Conservation (phyloP, 1,139 yeast species). For the Zygosaccharomyces pseudobailii region DNA sequence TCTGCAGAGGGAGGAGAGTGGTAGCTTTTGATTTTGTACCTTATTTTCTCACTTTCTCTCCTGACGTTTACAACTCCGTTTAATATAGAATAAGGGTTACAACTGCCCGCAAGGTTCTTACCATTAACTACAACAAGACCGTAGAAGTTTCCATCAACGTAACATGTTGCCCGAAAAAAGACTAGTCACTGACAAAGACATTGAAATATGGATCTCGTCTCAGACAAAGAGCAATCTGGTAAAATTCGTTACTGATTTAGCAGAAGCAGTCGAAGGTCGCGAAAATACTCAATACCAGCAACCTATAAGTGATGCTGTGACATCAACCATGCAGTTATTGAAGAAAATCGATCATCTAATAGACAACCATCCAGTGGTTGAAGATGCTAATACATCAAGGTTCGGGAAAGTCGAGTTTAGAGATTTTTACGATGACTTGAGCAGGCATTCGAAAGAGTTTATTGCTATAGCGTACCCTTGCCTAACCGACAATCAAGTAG, state of each 20-base stretch:
- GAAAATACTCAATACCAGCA: slow-evolving; percentile 46
- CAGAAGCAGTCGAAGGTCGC: slow-evolving; percentile 62
- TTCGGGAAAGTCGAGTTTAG: slow-evolving; percentile 90
- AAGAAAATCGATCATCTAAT: slow-evolving; percentile 44
- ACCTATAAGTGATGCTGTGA: slow-evolving; percentile 35
- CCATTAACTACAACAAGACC: not conserved
- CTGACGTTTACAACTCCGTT: not conserved
- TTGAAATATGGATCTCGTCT: slow-evolving; percentile 58
- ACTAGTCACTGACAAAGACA: slow-evolving; percentile 55
- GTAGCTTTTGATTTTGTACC: not conserved
- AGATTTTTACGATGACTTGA: slow-evolving; percentile 73
- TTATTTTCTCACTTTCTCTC: not conserved
- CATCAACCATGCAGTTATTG: slow-evolving; percentile 40
- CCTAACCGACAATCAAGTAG: slow-evolving; percentile 24
- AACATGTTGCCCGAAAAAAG: slow-evolving; percentile 45
- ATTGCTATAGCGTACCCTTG: slow-evolving; percentile 22
- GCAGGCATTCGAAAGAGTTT: slow-evolving; percentile 31
- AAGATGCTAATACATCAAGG: slow-evolving; percentile 60
- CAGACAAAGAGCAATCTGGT: slow-evolving; percentile 48
- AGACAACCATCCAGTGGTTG: slow-evolving; percentile 58
- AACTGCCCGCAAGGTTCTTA: not conserved
- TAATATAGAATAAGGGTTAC: not conserved
- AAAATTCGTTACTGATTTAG: slow-evolving; percentile 54
- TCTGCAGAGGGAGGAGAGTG: not conserved
- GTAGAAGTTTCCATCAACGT: not conserved